Percentiles rank a stretch among this genome's conserved stretches.
phyloP scores from a whole-genome alignment of 441 rosid species.

The Gossypium gossypioides region DNA sequence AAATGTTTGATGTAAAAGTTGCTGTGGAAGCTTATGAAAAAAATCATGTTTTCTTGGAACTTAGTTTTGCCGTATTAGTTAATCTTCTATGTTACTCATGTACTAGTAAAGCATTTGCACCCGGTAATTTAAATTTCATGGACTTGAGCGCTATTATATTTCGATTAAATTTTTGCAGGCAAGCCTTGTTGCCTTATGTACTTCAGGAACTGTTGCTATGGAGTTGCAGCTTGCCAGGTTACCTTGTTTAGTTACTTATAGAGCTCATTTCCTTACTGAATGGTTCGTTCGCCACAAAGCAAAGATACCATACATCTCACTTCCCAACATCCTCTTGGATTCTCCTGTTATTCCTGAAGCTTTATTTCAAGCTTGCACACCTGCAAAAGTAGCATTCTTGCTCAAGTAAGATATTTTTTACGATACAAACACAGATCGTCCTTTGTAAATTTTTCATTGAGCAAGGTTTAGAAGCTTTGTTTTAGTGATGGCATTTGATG shows the following conservation, averaged over 20 bases:
- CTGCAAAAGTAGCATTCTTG: slow-evolving; percentile 40
- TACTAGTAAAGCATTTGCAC: background rate
- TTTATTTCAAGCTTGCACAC: slow-evolving; percentile 62
- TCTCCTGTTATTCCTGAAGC: slow-evolving; percentile 72
- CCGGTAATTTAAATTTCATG: background rate
- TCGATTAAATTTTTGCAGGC: slow-evolving; percentile 39
- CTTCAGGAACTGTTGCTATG: slow-evolving; percentile 88
- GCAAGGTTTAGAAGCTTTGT: background rate
- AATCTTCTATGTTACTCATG: background rate
- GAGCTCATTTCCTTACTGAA: slow-evolving; percentile 71
- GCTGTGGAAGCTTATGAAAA: background rate
- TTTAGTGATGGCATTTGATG: background rate
- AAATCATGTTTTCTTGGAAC: background rate
- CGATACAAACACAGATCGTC: background rate
- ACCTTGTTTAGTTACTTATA: slow-evolving; percentile 74
- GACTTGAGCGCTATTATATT: background rate
- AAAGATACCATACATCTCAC: slow-evolving; percentile 69
- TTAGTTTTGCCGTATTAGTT: background rate
- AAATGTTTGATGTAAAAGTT: background rate
- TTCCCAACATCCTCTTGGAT: slow-evolving; percentile 72
- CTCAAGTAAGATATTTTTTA: slow-evolving; percentile 37
- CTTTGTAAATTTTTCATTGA: background rate
- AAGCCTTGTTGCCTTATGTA: slow-evolving; percentile 69
- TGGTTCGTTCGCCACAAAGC: slow-evolving; percentile 62
- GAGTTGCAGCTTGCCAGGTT: slow-evolving; percentile 71